These are phyloP conservation scores for Pseudogymnoascus sp. DNA, from an alignment of 2,329 filamentous ascomycete genomes.

Conservation along the genomic window DNA sequence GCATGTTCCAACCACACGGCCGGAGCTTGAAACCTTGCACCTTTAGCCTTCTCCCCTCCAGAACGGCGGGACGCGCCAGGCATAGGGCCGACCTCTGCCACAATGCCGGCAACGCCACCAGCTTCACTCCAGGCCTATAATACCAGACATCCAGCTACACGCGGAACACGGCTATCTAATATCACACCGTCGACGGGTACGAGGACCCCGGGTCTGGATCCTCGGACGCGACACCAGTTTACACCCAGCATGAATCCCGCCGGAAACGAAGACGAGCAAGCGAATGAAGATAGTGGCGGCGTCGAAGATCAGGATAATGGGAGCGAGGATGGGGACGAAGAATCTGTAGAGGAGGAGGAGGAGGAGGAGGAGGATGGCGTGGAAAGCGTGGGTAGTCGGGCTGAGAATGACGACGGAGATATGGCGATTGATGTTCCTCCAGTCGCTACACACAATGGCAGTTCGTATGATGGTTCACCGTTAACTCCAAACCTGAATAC, in stretches of 20 bases:
- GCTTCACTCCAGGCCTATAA: not conserved
- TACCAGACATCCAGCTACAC: slow-evolving; percentile 2
- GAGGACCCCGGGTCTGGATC: not conserved
- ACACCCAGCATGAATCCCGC: slow-evolving; percentile 10
- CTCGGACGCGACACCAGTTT: not conserved
- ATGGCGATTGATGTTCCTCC: slow-evolving; percentile 23
- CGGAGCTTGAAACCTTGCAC: not conserved
- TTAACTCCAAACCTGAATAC: slow-evolving; percentile 20
- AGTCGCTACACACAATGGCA: not conserved
- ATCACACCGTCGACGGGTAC: not conserved
- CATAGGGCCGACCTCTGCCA: not conserved
- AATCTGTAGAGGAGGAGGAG: slow-evolving; percentile 18
- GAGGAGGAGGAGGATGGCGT: slow-evolving; percentile 19
- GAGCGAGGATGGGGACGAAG: slow-evolving; percentile 17
- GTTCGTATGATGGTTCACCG: not conserved
- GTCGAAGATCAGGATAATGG: slow-evolving; percentile 17
- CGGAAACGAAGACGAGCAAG: slow-evolving; percentile 15
- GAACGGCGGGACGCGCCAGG: not conserved
- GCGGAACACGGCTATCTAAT: not conserved
- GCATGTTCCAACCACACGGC: not conserved
- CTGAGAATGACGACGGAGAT: slow-evolving; percentile 26
- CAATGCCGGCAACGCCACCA: not conserved
- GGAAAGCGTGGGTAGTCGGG: slow-evolving; percentile 18
- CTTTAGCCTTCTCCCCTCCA: not conserved
- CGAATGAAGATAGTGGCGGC: slow-evolving; percentile 14